A percentile compares a stretch with the other conserved stretches of the same genome.
phyloP scores from a whole-genome alignment of 805 yeast genomes.

The Lipomyces oligophaga region DNA sequence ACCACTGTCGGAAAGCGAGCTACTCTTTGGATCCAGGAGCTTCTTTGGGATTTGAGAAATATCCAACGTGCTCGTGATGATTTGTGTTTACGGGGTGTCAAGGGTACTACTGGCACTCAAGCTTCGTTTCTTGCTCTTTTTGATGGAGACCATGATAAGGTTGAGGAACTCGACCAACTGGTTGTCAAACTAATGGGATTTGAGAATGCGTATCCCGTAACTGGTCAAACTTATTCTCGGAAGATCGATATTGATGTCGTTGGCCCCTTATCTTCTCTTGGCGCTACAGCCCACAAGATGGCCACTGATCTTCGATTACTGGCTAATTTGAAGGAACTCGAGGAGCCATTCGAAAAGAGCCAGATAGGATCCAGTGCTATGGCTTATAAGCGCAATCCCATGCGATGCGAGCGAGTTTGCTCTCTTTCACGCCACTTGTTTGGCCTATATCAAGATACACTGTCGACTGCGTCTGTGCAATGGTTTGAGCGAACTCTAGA shows the following conservation, averaged over 20 bases:
- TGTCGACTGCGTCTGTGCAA: constrained; percentile 95
- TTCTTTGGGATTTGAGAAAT: constrained; percentile 96
- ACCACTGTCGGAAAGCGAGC: constrained; percentile 99
- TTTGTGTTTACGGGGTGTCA: constrained; percentile 93
- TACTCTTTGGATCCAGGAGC: constrained; percentile 95
- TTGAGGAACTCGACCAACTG: constrained; percentile 84
- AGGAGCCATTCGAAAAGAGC: constrained; percentile 97
- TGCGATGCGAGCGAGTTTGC: constrained; percentile 98
- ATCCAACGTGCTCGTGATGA: constrained; percentile 94
- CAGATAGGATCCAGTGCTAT: constrained; percentile 98
- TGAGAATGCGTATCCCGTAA: constrained; percentile 91
- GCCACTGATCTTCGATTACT: constrained; percentile 94
- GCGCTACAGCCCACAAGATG: constrained; percentile 94
- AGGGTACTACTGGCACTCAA: constrained; percentile 99
- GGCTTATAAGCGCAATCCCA: constrained; percentile 99
- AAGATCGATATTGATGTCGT: constrained; percentile 94
- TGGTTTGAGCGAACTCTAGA: constrained; percentile 99
- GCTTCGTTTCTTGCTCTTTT: constrained; percentile 91
- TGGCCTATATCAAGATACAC: constrained; percentile 84
- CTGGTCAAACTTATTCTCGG: constrained; percentile 99
- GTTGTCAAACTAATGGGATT: constrained; percentile 92
- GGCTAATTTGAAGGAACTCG: constrained; percentile 95
- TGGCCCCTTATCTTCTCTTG: constrained; percentile 89
- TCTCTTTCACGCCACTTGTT: constrained; percentile 96
- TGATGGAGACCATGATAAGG: constrained; percentile 96